A percentile compares a stretch with the other conserved stretches of the same genome.
Conservation (phyloP, 768 basidiomycete genomes). For the Boletales sp. region DNA sequence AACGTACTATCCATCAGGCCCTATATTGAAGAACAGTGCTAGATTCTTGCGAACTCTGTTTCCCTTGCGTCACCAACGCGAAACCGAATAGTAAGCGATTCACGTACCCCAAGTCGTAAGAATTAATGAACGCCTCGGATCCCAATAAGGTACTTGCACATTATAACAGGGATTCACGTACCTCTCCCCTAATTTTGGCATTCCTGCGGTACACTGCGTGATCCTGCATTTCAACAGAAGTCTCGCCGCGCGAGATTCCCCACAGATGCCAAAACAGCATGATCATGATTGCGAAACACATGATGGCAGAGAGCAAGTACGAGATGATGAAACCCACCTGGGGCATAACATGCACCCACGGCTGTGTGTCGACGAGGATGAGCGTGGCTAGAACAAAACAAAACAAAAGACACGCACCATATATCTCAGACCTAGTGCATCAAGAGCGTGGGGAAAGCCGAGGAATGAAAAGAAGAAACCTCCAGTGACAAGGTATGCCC, state of each 20-base stretch:
- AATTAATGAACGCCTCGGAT: conserved; percentile 75
- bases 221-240: conserved; percentile 88
- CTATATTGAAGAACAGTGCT: conserved; percentile 83
- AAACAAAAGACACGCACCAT: conserved; percentile 32
- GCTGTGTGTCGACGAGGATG: conserved; percentile 12
- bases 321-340: conserved; percentile 65
- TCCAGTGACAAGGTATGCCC: conserved; percentile 76
- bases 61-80: neutral
- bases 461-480: conserved; percentile 57
- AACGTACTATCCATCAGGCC: conserved; percentile 76
- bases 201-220: conserved; percentile 70
- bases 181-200: conserved; percentile 69
- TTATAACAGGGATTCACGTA: conserved; percentile 30
- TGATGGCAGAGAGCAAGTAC: conserved; percentile 72
- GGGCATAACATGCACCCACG: conserved; percentile 65
- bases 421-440: conserved; percentile 54
- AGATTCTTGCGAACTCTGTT: conserved; percentile 59
- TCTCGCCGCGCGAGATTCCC: conserved; percentile 72
- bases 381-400: neutral
- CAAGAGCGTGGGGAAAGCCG: conserved; percentile 60
- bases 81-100: neutral
- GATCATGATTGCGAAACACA: conserved; percentile 69
- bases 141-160: neutral
- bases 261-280: conserved; percentile 76
- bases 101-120: conserved; percentile 81